Percentiles rank a stretch among this genome's conserved stretches.
These are phyloP conservation scores for Pseudogymnoascus verrucosus DNA, from an alignment of 2,329 filamentous ascomycete species.

Conservation along the genomic window DNA sequence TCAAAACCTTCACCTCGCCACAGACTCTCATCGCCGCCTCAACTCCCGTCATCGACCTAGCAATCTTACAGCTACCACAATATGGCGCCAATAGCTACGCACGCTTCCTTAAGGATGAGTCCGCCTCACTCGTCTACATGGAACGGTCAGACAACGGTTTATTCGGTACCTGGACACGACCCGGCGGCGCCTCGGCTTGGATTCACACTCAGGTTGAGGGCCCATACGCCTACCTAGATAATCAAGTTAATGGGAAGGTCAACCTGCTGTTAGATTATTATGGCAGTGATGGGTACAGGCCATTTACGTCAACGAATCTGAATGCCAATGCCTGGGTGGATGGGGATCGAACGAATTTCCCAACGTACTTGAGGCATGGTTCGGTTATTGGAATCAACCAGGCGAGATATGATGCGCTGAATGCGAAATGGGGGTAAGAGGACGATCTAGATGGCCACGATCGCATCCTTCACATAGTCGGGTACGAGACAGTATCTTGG, in stretches of 20 bases:
- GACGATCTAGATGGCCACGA: neutral
- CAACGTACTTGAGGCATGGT: slow-evolving; percentile 43
- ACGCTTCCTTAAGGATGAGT: slow-evolving; percentile 49
- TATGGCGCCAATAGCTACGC: slow-evolving; percentile 35
- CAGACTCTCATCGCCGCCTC: slow-evolving; percentile 42
- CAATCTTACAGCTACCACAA: slow-evolving; percentile 38
- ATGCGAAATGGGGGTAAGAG: slow-evolving; percentile 29
- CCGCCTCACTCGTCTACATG: slow-evolving; percentile 42
- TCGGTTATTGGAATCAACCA: slow-evolving; percentile 41
- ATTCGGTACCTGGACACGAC: slow-evolving; percentile 44
- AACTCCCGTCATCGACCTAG: slow-evolving; percentile 47
- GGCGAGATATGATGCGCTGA: slow-evolving; percentile 35
- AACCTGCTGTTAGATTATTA: slow-evolving; percentile 45
- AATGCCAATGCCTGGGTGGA: slow-evolving; percentile 39
- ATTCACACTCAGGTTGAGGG: slow-evolving; percentile 39
- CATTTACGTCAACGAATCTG: slow-evolving; percentile 39
- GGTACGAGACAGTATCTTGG: neutral
- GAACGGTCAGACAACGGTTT: slow-evolving; percentile 41
- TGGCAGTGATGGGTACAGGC: slow-evolving; percentile 40
- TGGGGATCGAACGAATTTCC: slow-evolving; percentile 35
- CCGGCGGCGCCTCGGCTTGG: slow-evolving; percentile 35
- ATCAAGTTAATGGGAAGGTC: slow-evolving; percentile 31
- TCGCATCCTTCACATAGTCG: neutral
- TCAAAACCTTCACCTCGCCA: slow-evolving; percentile 42
- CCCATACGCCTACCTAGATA: slow-evolving; percentile 38